Percentiles rank a stretch among this genome's conserved stretches.
Conservation (phyloP, 306 rosid genomes). For the Prunus mira region DNA sequence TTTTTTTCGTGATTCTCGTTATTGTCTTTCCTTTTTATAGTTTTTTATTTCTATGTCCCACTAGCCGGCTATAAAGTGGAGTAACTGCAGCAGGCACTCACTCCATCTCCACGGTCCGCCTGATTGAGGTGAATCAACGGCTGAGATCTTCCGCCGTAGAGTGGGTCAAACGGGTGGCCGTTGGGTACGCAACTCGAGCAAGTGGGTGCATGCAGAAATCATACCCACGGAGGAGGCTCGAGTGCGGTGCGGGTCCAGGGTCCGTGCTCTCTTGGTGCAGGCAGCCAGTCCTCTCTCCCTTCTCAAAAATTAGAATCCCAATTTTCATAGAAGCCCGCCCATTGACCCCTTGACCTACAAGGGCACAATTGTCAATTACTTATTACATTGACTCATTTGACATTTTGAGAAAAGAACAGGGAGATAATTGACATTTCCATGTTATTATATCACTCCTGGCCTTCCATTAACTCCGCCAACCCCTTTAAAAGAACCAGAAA, state of each 20-base stretch:
- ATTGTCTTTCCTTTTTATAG: background rate
- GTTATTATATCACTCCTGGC: background rate
- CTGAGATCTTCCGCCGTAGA: background rate
- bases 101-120: background rate
- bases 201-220: constrained; percentile 49
- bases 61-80: background rate
- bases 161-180: constrained; percentile 33
- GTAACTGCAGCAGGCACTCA: background rate
- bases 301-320: background rate
- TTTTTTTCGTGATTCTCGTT: constrained; percentile 6
- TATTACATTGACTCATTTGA: background rate
- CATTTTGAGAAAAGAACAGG: constrained; percentile 1
- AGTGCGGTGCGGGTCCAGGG: constrained; percentile 29
- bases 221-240: constrained; percentile 69
- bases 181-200: constrained; percentile 37
- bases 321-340: background rate
- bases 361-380: background rate
- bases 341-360: background rate
- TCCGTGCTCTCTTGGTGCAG: constrained; percentile 24
- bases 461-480: constrained; percentile 25
- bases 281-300: background rate
- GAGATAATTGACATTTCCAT: background rate
- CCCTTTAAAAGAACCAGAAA: constrained; percentile 61
- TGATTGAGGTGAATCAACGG: background rate
- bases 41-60: background rate